Evolutionary conservation across 2,329 filamentous ascomycete genomes (phyloP).

Genomic region (Beauveria varroae): DNA sequence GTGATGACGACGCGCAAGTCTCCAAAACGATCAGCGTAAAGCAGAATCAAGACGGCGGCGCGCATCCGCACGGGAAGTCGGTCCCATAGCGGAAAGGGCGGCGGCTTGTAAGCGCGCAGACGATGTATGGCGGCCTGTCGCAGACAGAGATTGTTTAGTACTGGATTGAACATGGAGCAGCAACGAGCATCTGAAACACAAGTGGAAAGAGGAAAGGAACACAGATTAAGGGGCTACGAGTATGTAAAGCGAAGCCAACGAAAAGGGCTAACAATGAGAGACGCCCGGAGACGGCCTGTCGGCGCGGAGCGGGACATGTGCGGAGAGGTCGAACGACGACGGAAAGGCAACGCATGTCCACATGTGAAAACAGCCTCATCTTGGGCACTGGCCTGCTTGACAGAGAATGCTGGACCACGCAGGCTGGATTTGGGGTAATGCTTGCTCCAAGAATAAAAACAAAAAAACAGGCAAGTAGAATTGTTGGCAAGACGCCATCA

Average conservation of each 20-base stretch:
- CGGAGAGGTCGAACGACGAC: background rate
- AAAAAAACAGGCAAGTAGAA: background rate
- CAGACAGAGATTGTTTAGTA: conserved; percentile 14
- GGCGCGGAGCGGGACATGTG: background rate
- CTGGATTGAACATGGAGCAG: conserved; percentile 7
- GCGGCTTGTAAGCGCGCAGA: conserved; percentile 52
- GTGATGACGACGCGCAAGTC: conserved; percentile 67
- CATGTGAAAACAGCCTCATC: background rate
- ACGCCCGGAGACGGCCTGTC: background rate
- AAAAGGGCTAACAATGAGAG: background rate
- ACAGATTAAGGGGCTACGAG: background rate
- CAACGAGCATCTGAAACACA: background rate
- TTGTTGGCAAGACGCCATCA: background rate
- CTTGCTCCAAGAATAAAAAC: background rate
- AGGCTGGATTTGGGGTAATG: background rate
- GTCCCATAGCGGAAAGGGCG: conserved; percentile 56
- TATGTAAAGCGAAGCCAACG: background rate
- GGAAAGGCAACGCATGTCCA: background rate
- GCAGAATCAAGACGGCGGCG: conserved; percentile 78
- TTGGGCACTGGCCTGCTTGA: background rate
- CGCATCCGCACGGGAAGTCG: conserved; percentile 56
- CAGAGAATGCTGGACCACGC: background rate
- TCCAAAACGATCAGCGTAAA: conserved; percentile 77
- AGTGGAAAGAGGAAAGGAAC: background rate
- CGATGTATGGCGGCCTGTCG: conserved; percentile 50